Base-by-base conservation (phyloP, 768 basidiomycete species). In the Kwoniella botswanensis region DNA sequence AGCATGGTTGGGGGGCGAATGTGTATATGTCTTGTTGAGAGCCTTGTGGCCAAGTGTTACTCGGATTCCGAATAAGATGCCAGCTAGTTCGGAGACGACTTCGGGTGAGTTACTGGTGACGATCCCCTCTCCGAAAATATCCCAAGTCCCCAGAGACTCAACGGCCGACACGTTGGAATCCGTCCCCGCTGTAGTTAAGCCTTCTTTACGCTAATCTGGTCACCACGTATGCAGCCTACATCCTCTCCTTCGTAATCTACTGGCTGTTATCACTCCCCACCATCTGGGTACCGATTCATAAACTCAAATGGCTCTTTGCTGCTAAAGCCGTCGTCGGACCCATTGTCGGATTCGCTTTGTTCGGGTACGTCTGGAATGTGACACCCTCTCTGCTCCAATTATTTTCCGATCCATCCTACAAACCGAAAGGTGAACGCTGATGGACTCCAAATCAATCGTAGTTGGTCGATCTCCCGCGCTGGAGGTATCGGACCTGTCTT, bases 221-320 rank as follows among this genome's bases (percentile, higher is more conserved):
- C 58, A 13, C 21, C 3, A 18, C 15, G 26, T 57, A 9, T 15
- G 10, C 58, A 70, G 76, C 76, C 46, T 75, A 76, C 65, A 68
- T 80, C 57, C 35, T 92, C 85, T 89, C 88, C 74, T 94, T 94
- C 88, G 90, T 94, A 86, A 86, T 94, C 68, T 94, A 93, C 86
- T 93, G 91, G 90, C 84, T 93, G 29, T 86, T 92, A 50, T 91
- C 89, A 42, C 87, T 93, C 41, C 91, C 91, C 10, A 89, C 90
- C 18, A 90, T 93, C 74, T 92, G 90, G 90, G 90, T 92, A 74
- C 92, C 91, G 12, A 89, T 93, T 59, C 91, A 93, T 85, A 87
- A 90, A 77, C 90, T 81, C 24, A 66, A 80, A 53, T 79, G 73
- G 71, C 86, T 93, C 67, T 93, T 94, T 86, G 90, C 90, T 4